Evolutionary conservation across 441 rosid genomes (phyloP).

Genomic region (Oxalis stricta): DNA sequence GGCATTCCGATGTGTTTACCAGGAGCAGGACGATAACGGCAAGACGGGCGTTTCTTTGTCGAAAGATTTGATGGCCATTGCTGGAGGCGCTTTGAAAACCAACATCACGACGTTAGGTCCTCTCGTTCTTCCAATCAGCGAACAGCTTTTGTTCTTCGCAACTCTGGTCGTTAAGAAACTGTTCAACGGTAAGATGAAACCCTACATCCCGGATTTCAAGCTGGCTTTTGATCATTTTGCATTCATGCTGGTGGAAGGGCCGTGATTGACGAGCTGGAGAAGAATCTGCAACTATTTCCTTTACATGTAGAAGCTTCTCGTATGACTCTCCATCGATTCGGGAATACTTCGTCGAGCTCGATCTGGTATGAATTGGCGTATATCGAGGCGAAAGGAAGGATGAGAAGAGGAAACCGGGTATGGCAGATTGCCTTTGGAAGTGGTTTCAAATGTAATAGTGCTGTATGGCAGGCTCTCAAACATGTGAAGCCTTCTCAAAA

Average conservation of each 20-base stretch:
- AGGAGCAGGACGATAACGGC: not conserved
- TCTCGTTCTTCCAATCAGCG: not conserved
- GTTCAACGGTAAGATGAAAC: not conserved
- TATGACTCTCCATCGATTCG: not conserved
- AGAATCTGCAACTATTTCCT: not conserved
- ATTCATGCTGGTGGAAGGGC: not conserved
- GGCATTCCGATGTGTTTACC: not conserved
- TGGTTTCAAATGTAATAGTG: too few relatives aligned
- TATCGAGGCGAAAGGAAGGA: too few relatives aligned
- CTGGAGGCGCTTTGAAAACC: not conserved
- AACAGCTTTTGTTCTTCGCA: not conserved
- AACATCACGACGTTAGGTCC: not conserved
- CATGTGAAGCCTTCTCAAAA: too few relatives aligned
- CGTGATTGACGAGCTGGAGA: not conserved
- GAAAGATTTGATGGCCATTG: not conserved
- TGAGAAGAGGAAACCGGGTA: too few relatives aligned
- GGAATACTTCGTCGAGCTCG: not conserved
- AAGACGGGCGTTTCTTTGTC: not conserved
- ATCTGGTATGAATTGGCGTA: not conserved
- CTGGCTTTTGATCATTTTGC: not conserved
- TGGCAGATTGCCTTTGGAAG: too few relatives aligned
- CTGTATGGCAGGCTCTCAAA: too few relatives aligned
- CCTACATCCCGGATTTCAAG: not conserved
- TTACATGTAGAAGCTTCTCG: not conserved
- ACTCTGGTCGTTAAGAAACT: not conserved